A percentile compares a stretch with the other conserved stretches of the same genome.
Conservation (phyloP, 1,284 basidiomycete genomes). For the Ustilago lituana region DNA sequence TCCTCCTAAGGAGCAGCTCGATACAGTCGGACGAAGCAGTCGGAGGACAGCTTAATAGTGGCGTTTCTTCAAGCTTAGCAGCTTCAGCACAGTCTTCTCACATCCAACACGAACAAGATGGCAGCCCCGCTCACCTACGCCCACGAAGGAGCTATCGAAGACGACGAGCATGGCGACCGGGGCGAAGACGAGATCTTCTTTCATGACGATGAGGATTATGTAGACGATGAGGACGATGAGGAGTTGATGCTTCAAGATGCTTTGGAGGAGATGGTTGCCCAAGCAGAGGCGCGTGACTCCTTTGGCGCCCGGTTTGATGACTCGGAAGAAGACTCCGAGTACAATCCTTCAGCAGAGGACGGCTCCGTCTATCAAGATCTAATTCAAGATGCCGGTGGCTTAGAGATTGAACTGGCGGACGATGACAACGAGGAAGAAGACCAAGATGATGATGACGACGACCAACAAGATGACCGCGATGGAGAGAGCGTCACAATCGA, state of each 20-base stretch:
- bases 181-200: slow-evolving; percentile 18
- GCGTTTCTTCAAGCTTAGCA: too few species aligned
- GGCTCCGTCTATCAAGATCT: slow-evolving; percentile 29
- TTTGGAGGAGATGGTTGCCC: slow-evolving; percentile 39
- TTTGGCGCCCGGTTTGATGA: slow-evolving; percentile 35
- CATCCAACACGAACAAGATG: slow-evolving; percentile 5
- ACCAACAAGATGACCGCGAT: slow-evolving; percentile 13
- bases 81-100: too few species aligned
- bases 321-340: slow-evolving; percentile 37
- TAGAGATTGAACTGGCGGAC: slow-evolving; percentile 41
- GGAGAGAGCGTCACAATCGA: slow-evolving; percentile 44
- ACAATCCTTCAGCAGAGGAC: slow-evolving; percentile 28
- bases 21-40: too few species aligned
- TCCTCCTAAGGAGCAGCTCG: too few species aligned
- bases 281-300: slow-evolving; percentile 33
- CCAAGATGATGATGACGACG: slow-evolving; percentile 12
- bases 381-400: slow-evolving; percentile 30
- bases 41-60: too few species aligned
- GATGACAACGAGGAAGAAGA: slow-evolving; percentile 31
- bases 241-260: slow-evolving; percentile 42
- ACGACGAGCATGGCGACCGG: slow-evolving; percentile 18
- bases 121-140: slow-evolving; percentile 8
- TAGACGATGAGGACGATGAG: slow-evolving; percentile 44
- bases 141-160: slow-evolving; percentile 32
- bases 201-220: slow-evolving; percentile 24